phyloP scores from a whole-genome alignment of 352 stramenopile genomes.

The Pythium monospermum region DNA sequence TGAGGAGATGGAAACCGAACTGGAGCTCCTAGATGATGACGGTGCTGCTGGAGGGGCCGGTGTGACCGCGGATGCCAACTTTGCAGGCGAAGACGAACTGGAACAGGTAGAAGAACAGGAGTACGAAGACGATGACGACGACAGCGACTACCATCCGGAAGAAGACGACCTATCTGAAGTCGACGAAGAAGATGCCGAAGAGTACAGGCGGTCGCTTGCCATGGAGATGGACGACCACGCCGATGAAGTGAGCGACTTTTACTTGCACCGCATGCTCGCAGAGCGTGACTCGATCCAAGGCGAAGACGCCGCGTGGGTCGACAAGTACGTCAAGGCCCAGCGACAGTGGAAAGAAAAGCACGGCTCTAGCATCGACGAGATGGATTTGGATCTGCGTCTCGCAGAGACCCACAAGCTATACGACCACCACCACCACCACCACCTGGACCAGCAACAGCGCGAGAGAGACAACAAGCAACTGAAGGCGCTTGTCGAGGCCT shows the following conservation, averaged over 20 bases:
- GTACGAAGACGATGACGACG: conserved; percentile 7
- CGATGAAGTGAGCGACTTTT: conserved; percentile 23
- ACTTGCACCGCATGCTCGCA: conserved; percentile 27
- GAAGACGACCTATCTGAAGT: background rate
- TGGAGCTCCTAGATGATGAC: background rate
- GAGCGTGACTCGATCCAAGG: conserved; percentile 12
- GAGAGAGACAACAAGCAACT: background rate
- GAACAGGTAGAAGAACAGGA: conserved; percentile 1
- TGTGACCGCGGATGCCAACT: background rate
- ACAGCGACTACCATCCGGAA: conserved; percentile 19
- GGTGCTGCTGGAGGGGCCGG: background rate
- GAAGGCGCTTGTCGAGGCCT: background rate
- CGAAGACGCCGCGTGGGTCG: conserved; percentile 28
- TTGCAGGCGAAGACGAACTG: background rate
- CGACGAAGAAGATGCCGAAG: conserved; percentile 10
- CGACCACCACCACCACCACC: background rate
- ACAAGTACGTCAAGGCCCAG: conserved; percentile 25
- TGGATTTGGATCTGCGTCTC: conserved; percentile 20
- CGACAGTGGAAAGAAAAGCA: conserved; percentile 27
- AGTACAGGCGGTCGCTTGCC: conserved; percentile 13
- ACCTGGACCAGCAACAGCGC: background rate
- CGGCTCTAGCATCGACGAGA: conserved; percentile 30
- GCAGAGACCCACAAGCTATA: background rate
- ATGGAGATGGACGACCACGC: conserved; percentile 17
- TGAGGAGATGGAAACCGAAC: too few species aligned